phyloP scores from a whole-genome alignment of 768 basidiomycete genomes.

The Pulveroboletus sp. region DNA sequence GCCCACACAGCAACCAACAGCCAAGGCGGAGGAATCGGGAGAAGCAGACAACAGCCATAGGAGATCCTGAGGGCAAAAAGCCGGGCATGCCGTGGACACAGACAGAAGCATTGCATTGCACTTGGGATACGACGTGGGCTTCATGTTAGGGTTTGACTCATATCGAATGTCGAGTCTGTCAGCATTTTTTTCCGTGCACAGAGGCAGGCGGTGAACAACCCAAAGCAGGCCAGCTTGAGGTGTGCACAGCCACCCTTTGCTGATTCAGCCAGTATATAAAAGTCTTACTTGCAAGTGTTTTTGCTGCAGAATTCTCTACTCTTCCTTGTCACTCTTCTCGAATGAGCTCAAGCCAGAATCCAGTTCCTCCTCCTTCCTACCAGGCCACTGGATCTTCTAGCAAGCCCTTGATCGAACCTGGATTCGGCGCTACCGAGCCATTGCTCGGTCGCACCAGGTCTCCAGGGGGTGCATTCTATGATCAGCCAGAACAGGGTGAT shows the following conservation, averaged over 20 bases:
- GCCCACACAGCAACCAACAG: constrained; percentile 10
- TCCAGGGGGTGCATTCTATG: constrained; percentile 51
- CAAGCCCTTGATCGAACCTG: constrained; percentile 30
- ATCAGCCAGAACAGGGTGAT: constrained; percentile 71
- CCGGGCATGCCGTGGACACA: background rate
- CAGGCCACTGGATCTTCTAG: constrained; percentile 37
- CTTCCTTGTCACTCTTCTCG: constrained; percentile 26
- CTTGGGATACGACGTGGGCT: background rate
- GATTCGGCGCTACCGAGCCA: constrained; percentile 46
- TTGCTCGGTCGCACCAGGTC: constrained; percentile 49
- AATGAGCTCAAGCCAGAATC: constrained; percentile 55
- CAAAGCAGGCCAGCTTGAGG: background rate
- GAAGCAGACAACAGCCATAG: constrained; percentile 4
- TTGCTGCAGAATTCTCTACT: constrained; percentile 3
- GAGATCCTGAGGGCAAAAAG: constrained; percentile 1
- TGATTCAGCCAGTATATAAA: constrained; percentile 26
- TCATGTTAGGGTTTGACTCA: background rate
- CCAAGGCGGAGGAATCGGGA: constrained; percentile 2
- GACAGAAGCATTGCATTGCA: no score
- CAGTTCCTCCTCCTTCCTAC: constrained; percentile 60
- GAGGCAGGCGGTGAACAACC: constrained; percentile 3
- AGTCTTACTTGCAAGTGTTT: background rate
- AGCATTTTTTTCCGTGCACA: background rate
- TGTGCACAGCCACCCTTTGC: constrained; percentile 20
- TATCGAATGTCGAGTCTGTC: background rate